A percentile compares a stretch with the other conserved stretches of the same genome.
Conservation (phyloP, 2,329 filamentous ascomycete genomes). For the Xylaria sp. region DNA sequence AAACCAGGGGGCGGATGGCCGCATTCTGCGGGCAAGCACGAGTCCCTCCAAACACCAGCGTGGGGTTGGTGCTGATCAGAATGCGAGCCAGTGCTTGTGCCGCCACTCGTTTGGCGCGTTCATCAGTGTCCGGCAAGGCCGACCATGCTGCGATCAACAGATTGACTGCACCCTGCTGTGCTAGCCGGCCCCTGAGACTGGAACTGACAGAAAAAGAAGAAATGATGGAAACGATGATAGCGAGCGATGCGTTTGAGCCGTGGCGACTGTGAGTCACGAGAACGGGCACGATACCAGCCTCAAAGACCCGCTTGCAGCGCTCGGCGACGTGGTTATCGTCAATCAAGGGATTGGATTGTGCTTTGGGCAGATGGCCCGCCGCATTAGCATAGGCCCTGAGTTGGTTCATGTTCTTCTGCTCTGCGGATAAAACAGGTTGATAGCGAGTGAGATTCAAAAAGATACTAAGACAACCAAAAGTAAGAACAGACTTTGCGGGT, state of each 20-base stretch:
- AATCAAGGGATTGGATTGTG: conserved; percentile 61
- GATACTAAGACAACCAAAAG: conserved; percentile 83
- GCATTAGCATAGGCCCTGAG: conserved; percentile 92
- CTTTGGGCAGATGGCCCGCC: conserved; percentile 56
- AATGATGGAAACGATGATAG: conserved; percentile 70
- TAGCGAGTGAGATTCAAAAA: conserved; percentile 81
- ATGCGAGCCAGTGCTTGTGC: conserved; percentile 80
- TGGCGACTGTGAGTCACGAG: conserved; percentile 71
- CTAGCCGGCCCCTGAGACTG: conserved; percentile 69
- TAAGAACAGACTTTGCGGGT: conserved; percentile 60
- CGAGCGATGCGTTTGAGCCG: conserved; percentile 63
- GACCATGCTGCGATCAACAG: conserved; percentile 69
- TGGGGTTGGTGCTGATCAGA: conserved; percentile 78
- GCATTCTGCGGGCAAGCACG: conserved; percentile 68
- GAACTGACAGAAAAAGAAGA: conserved; percentile 70
- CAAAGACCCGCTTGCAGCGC: conserved; percentile 73
- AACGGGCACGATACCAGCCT: conserved; percentile 70
- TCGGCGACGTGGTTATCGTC: conserved; percentile 69
- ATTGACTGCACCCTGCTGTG: conserved; percentile 90
- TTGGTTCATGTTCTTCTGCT: conserved; percentile 86
- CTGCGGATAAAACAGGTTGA: conserved; percentile 70
- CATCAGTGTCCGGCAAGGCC: conserved; percentile 50
- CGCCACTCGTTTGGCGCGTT: conserved; percentile 50
- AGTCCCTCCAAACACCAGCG: conserved; percentile 74
- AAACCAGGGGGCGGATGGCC: conserved; percentile 75